Evolutionary conservation across 331 rosid genomes (phyloP).

Genomic region (Acacia pycnantha): DNA sequence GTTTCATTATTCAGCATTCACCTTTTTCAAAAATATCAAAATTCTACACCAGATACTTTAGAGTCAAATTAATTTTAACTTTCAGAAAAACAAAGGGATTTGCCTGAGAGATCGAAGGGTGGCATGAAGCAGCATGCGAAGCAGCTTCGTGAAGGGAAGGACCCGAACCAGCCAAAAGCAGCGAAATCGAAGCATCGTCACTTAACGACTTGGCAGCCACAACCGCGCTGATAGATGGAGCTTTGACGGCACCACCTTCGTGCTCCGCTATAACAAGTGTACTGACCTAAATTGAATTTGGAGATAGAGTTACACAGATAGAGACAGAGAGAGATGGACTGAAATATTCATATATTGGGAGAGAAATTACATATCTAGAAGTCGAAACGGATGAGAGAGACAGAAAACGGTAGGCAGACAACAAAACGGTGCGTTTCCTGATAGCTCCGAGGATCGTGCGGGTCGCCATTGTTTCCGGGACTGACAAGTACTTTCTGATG

Average conservation of each 20-base stretch:
- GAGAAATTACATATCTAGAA: conserved; percentile 56
- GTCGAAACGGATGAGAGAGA: conserved; percentile 30
- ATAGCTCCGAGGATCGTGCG: conserved; percentile 51
- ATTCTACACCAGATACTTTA: neutral
- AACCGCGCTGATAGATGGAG: conserved; percentile 70
- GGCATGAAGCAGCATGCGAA: conserved; percentile 61
- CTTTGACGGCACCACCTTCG: conserved; percentile 66
- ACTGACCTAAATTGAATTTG: conserved; percentile 52
- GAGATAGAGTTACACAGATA: neutral
- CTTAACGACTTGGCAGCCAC: conserved; percentile 68
- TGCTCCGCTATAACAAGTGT: conserved; percentile 86
- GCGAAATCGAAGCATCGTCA: conserved; percentile 54
- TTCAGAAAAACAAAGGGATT: neutral
- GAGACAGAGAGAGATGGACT: conserved; percentile 2
- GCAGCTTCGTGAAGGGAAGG: conserved; percentile 82
- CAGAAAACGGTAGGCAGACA: conserved; percentile 29
- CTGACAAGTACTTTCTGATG: neutral
- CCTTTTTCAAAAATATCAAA: neutral
- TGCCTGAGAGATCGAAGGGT: conserved; percentile 82
- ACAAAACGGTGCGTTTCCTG: conserved; percentile 41
- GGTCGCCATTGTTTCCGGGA: conserved; percentile 51
- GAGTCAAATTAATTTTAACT: neutral
- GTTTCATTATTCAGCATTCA: neutral
- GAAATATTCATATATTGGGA: conserved; percentile 27
- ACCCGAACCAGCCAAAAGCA: conserved; percentile 88